Evolutionary conservation across 176 grass and related monocot genomes (phyloP), one percentile per base, ranked within the genome.

Genomic region (Cocos nucifera): DNA sequence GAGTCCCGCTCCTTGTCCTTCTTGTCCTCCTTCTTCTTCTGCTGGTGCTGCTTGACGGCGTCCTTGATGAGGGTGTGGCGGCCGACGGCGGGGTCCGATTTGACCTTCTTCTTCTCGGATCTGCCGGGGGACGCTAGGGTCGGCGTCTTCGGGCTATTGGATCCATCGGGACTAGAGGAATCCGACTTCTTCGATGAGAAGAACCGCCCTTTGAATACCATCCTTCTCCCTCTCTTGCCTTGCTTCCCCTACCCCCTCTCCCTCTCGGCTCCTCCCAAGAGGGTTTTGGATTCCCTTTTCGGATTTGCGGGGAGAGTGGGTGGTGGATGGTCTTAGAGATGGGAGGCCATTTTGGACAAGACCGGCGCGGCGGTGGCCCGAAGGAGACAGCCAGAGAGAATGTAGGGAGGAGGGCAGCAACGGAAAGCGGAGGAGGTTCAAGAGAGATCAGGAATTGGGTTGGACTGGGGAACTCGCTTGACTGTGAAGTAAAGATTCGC

Each of bases 191-290:
- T 80, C 27, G 88, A 89, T 23, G 81, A 84, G 85, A 98, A 98
- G 77, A 98, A 98, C 49, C 93, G 77, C 23, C 84, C 88, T 74
- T 86, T 98, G 85, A 98, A 98, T 74, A 98, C 88, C 94, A 98
- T 44, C 35, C 35, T 44, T 14, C 35, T 93, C 57, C 28, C 53
- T 50, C 2, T 17, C 50, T n/a, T 16, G 15, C 4, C 28, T 17
- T 15, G 10, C 8, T 29, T 16, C 17, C 14, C 58, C 28, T 51
- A 59, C 73, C 73, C 51, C 17, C 15, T 15, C 2, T 19, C 19
- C 27, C 61, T 19, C 62, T 65, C 48, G 35, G 10, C 10, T 0
- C 8, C 35, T 44, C 35, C 8, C 1, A 8, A 2, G 9, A 12
- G 35, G 35, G 6, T 39, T 39, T 39, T 12, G 2, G 35, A 44